These are phyloP conservation scores for Xylaria sp. DNA, from an alignment of 2,329 filamentous ascomycete species.

Conservation along the genomic window DNA sequence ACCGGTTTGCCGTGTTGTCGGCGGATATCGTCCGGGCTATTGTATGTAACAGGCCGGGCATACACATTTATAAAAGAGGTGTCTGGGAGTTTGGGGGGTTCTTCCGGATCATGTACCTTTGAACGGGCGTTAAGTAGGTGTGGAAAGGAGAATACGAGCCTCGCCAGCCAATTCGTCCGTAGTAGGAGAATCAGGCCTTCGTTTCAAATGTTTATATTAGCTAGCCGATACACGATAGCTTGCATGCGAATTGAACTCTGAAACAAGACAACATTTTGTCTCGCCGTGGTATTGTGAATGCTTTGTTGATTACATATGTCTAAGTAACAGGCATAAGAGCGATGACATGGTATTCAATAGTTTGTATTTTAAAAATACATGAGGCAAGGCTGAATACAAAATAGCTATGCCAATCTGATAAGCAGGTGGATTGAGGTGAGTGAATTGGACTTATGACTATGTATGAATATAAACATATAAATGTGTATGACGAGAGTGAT, in stretches of 20 bases:
- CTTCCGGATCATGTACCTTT: conserved; percentile 33
- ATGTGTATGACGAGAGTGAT: too few relatives aligned
- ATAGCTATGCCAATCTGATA: not conserved
- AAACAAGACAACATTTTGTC: not conserved
- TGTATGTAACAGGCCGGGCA: conserved; percentile 42
- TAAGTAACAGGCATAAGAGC: too few relatives aligned
- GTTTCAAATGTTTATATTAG: conserved; percentile 28
- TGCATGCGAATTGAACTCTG: conserved; percentile 1
- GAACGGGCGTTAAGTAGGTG: conserved; percentile 23
- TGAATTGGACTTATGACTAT: too few relatives aligned
- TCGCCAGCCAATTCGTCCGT: conserved; percentile 15
- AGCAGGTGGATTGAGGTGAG: too few relatives aligned
- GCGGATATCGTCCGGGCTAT: conserved; percentile 23
- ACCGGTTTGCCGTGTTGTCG: conserved; percentile 21
- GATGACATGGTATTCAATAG: too few relatives aligned
- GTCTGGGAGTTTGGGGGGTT: conserved; percentile 37
- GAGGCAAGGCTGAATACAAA: not conserved
- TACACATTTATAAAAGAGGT: conserved; percentile 54
- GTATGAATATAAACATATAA: too few relatives aligned
- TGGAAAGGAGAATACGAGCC: conserved; percentile 19
- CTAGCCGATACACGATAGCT: conserved; percentile 29
- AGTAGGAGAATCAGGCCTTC: conserved; percentile 20
- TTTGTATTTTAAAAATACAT: too few relatives aligned
- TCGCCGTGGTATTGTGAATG: too few relatives aligned
- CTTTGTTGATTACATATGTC: too few relatives aligned